A percentile compares a stretch with the other conserved stretches of the same genome.
These are phyloP conservation scores for Aspergillus tamarii DNA, from an alignment of 2,329 filamentous ascomycete genomes.

Conservation along the genomic window DNA sequence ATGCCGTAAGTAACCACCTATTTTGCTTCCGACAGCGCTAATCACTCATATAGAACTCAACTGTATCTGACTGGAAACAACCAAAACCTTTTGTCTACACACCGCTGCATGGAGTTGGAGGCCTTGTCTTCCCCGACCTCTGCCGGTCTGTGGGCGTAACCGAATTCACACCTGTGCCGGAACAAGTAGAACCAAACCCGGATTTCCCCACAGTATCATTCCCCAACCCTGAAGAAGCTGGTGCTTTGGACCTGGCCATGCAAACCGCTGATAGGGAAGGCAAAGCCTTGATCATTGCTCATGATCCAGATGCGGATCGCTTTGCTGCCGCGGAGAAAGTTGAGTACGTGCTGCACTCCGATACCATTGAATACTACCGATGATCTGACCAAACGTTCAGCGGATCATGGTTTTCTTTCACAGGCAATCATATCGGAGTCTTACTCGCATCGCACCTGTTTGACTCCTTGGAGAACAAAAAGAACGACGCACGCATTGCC, in stretches of 20 bases:
- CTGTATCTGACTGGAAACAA: conserved; percentile 29
- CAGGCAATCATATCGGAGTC: conserved; percentile 67
- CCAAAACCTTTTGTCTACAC: conserved; percentile 47
- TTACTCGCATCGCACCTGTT: conserved; percentile 62
- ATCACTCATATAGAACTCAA: conserved; percentile 35
- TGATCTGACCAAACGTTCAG: conserved; percentile 25
- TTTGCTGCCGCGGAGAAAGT: conserved; percentile 65
- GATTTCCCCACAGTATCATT: conserved; percentile 67
- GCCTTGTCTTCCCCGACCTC: conserved; percentile 37
- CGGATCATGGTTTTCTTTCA: conserved; percentile 63
- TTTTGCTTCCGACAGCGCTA: conserved; percentile 13
- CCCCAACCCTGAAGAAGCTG: conserved; percentile 68
- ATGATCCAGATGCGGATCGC: conserved; percentile 68
- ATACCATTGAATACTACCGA: neutral
- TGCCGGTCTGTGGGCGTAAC: conserved; percentile 37
- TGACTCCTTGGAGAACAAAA: conserved; percentile 45
- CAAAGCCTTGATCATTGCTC: conserved; percentile 60
- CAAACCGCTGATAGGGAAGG: conserved; percentile 55
- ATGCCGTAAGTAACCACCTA: conserved; percentile 30
- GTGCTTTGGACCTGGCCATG: conserved; percentile 63
- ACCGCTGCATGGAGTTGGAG: conserved; percentile 46
- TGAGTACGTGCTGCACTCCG: conserved; percentile 32
- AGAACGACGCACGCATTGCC: conserved; percentile 47
- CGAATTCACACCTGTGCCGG: conserved; percentile 39
- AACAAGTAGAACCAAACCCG: conserved; percentile 62